Percentiles rank a stretch among this genome's conserved stretches.
These are phyloP conservation scores for Acacia melanoxylon DNA, from an alignment of 306 rosid species.

Conservation along the genomic window DNA sequence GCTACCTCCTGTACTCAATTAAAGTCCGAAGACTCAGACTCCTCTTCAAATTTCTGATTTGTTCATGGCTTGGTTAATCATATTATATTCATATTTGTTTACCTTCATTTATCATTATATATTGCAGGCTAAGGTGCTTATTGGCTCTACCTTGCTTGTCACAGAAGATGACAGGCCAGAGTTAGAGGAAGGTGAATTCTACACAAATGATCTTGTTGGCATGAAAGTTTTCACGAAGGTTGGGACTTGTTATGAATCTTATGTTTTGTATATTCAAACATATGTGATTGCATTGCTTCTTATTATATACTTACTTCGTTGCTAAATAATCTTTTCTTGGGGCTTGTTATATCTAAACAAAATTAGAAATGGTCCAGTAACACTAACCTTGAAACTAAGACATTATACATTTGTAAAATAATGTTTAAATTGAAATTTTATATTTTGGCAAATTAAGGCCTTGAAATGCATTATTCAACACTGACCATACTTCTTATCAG, in stretches of 20 bases:
- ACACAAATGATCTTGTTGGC: conserved; percentile 85
- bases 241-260: conserved; percentile 21
- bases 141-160: conserved; percentile 86
- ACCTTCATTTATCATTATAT: conserved; percentile 29
- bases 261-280: not conserved
- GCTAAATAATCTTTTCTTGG: not conserved
- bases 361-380: not conserved
- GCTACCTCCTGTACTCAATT: too few relatives aligned
- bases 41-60: conserved; percentile 2
- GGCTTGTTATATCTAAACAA: not conserved
- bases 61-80: conserved; percentile 3
- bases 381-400: conserved; percentile 7
- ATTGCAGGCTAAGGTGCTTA: conserved; percentile 80
- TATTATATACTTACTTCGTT: not conserved
- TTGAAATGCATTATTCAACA: conserved; percentile 23
- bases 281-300: conserved; percentile 3
- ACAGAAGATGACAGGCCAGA: conserved; percentile 83
- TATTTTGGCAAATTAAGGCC: conserved; percentile 19
- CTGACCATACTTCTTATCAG: conserved; percentile 50
- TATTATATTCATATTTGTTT: conserved; percentile 22
- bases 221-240: conserved; percentile 89
- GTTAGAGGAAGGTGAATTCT: conserved; percentile 84
- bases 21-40: too few relatives aligned
- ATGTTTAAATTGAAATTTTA: conserved; percentile 19
- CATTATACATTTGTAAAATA: conserved; percentile 1